phyloP scores from a whole-genome alignment of 257 asterid genomes.

The Solanum piurae region DNA sequence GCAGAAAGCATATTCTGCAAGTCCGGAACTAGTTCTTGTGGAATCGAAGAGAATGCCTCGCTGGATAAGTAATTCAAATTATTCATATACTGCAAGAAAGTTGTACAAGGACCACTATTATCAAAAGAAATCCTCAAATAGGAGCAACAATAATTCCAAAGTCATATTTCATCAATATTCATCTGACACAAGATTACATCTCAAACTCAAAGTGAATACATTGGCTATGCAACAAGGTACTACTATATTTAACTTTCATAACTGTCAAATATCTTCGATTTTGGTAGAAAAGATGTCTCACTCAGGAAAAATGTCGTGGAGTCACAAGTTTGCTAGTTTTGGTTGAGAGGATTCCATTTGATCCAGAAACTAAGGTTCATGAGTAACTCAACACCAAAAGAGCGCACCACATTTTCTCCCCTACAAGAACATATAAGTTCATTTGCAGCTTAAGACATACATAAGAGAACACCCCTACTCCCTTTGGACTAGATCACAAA shows the following conservation, averaged over 20 bases:
- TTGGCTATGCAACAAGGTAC: neutral
- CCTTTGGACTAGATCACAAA: neutral
- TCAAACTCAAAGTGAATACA: neutral
- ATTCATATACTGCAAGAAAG: constrained; percentile 79
- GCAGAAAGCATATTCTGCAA: constrained; percentile 81
- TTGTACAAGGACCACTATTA: constrained; percentile 14
- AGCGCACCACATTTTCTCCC: neutral
- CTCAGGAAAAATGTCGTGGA: neutral
- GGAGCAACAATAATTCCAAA: neutral
- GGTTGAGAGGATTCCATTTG: neutral
- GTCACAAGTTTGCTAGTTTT: neutral
- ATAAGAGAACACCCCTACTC: neutral
- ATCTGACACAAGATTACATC: neutral
- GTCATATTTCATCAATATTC: neutral
- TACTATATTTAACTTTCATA: neutral
- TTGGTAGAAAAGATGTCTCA: neutral
- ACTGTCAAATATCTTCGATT: neutral
- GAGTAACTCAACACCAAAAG: neutral
- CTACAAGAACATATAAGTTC: neutral
- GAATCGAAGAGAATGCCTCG: constrained; percentile 69
- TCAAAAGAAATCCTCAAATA: constrained; percentile 4
- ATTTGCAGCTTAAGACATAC: neutral
- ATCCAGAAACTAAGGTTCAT: neutral
- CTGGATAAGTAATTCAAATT: constrained; percentile 76
- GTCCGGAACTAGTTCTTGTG: constrained; percentile 69